phyloP scores from a whole-genome alignment of 192 early-diverging fungal species.

The Spinellus fusiger region DNA sequence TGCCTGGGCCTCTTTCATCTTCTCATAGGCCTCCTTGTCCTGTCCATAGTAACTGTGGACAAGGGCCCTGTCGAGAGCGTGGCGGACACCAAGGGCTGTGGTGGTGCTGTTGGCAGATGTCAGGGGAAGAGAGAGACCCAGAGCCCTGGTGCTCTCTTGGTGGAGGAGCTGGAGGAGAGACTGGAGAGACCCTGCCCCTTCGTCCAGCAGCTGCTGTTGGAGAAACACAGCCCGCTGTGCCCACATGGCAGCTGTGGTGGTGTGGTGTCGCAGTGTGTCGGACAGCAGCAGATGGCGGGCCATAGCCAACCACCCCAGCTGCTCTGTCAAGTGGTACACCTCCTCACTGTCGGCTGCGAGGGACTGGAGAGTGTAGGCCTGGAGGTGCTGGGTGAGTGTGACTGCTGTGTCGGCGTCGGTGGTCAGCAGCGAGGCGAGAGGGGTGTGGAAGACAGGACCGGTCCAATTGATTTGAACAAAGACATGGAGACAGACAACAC shows the following conservation, averaged over 20 bases:
- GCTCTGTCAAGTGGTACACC: slow-evolving; percentile 70
- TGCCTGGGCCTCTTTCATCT: slow-evolving; percentile 70
- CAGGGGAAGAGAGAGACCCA: no score
- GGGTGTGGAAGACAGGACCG: slow-evolving; percentile 65
- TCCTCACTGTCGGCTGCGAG: slow-evolving; percentile 80
- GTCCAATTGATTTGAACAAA: slow-evolving; percentile 91
- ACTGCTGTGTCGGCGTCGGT: slow-evolving; percentile 25
- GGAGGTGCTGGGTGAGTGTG: slow-evolving; percentile 29
- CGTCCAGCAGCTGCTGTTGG: slow-evolving; percentile 67
- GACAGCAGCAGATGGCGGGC: slow-evolving; percentile 56
- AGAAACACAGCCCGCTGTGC: slow-evolving; percentile 61
- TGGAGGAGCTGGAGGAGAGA: slow-evolving; percentile 31
- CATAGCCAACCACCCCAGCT: slow-evolving; percentile 61
- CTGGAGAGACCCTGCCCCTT: slow-evolving; percentile 54
- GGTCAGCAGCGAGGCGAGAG: slow-evolving; percentile 55
- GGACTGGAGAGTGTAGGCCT: slow-evolving; percentile 32
- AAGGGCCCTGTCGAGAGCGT: slow-evolving; percentile 75
- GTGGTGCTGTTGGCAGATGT: no score
- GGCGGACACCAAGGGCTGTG: slow-evolving; percentile 44
- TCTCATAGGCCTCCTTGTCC: slow-evolving; percentile 55
- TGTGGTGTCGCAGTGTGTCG: slow-evolving; percentile 10
- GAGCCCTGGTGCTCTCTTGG: no score
- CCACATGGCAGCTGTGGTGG: slow-evolving; percentile 64
- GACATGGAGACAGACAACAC: slow-evolving; percentile 63
- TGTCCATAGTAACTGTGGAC: slow-evolving; percentile 72